A percentile compares a stretch with the other conserved stretches of the same genome.
Evolutionary conservation across 495 filamentous ascomycete genomes (phyloP).

Genomic region (Cercophora sp.): DNA sequence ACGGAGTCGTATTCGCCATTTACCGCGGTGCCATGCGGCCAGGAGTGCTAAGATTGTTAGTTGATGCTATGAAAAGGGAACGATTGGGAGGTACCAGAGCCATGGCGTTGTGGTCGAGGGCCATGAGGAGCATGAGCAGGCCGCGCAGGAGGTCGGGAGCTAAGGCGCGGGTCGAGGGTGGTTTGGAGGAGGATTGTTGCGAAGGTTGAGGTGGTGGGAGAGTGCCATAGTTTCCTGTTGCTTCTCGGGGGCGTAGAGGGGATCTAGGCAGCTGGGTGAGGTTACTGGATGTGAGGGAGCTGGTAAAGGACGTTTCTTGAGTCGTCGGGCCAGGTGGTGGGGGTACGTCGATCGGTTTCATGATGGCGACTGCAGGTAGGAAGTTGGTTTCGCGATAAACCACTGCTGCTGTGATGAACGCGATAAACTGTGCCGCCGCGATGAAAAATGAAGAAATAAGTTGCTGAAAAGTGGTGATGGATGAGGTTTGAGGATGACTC

Average conservation of each 20-base stretch:
- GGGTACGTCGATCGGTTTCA: background rate
- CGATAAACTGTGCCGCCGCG: no score
- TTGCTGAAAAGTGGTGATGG: no score
- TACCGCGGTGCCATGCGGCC: constrained; percentile 28
- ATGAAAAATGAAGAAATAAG: no score
- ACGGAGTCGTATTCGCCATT: constrained; percentile 23
- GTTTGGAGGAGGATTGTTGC: background rate
- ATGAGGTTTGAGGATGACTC: no score
- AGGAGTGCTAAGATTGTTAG: no score
- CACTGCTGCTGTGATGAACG: background rate
- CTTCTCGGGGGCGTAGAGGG: background rate
- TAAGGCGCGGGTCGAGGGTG: constrained; percentile 22
- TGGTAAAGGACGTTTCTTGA: background rate
- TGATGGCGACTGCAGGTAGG: background rate
- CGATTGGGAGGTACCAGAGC: no score
- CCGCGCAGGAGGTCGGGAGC: constrained; percentile 34
- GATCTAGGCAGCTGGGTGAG: background rate
- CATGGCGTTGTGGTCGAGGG: constrained; percentile 30
- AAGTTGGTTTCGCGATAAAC: background rate
- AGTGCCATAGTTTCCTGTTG: background rate
- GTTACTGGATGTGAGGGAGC: background rate
- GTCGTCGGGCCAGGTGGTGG: background rate
- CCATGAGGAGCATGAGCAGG: constrained; percentile 30
- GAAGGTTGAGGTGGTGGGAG: background rate
- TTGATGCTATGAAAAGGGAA: no score